phyloP scores from a whole-genome alignment of 2,329 filamentous ascomycete genomes.

The Dothideomycetes sp. region DNA sequence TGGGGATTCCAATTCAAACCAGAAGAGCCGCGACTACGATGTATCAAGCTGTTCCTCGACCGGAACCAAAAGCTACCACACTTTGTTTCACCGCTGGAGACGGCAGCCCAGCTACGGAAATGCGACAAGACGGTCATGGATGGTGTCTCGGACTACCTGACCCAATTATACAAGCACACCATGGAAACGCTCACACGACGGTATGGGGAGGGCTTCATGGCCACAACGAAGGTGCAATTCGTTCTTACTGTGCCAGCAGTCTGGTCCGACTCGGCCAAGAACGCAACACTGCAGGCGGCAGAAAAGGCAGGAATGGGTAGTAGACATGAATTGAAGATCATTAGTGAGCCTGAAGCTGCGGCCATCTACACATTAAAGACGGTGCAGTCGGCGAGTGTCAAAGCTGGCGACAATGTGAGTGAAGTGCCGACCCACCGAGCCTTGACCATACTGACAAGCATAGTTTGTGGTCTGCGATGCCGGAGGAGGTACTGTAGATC shows the following conservation, averaged over 20 bases:
- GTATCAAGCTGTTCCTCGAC: slow-evolving; percentile 78
- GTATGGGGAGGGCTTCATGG: slow-evolving; percentile 41
- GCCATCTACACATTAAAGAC: slow-evolving; percentile 71
- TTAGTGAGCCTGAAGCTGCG: slow-evolving; percentile 70
- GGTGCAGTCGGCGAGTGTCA: slow-evolving; percentile 64
- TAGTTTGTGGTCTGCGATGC: slow-evolving; percentile 47
- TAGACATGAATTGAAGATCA: slow-evolving; percentile 60
- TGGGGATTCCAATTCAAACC: slow-evolving; percentile 81
- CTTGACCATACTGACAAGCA: neutral
- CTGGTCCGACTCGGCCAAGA: slow-evolving; percentile 76
- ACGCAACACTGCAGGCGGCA: slow-evolving; percentile 67
- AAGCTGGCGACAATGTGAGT: slow-evolving; percentile 47
- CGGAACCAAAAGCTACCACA: slow-evolving; percentile 71
- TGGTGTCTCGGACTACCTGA: slow-evolving; percentile 69
- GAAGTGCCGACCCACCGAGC: neutral
- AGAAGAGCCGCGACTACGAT: slow-evolving; percentile 64
- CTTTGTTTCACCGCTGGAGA: slow-evolving; percentile 65
- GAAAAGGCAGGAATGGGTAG: slow-evolving; percentile 64
- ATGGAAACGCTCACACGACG: slow-evolving; percentile 65
- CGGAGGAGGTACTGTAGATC: slow-evolving; percentile 53
- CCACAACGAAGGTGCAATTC: slow-evolving; percentile 62
- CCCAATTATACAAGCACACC: slow-evolving; percentile 64
- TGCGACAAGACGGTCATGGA: slow-evolving; percentile 70
- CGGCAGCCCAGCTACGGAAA: slow-evolving; percentile 58
- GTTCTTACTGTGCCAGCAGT: slow-evolving; percentile 74